Percentiles rank a stretch among this genome's conserved stretches.
phyloP scores from a whole-genome alignment of 2,329 filamentous ascomycete genomes.

The Pyrenochaeta sp. region DNA sequence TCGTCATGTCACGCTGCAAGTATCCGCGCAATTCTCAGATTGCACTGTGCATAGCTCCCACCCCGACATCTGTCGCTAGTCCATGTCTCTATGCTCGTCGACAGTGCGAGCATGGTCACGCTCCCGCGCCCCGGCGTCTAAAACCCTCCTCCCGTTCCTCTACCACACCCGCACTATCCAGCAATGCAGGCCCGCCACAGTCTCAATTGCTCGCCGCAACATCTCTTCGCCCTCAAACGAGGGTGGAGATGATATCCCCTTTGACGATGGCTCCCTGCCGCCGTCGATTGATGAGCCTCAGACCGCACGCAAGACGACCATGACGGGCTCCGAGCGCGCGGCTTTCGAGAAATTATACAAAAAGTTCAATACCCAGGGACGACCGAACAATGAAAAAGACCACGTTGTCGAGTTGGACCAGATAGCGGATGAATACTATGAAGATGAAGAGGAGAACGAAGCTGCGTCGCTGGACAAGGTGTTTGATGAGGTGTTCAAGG shows the following conservation, averaged over 20 bases:
- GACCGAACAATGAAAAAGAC: constrained; percentile 20
- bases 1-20: too few relatives aligned
- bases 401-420: constrained; percentile 31
- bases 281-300: constrained; percentile 22
- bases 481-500: constrained; percentile 39
- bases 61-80: too few relatives aligned
- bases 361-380: constrained; percentile 29
- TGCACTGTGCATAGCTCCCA: not conserved
- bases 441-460: constrained; percentile 36
- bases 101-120: constrained; percentile 42
- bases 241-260: constrained; percentile 22
- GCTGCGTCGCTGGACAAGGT: constrained; percentile 32
- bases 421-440: constrained; percentile 41
- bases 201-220: constrained; percentile 27
- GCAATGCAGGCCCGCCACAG: constrained; percentile 36
- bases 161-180: constrained; percentile 74
- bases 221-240: constrained; percentile 25
- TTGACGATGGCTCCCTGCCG: constrained; percentile 41
- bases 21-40: too few relatives aligned
- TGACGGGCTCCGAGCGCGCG: constrained; percentile 44
- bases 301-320: constrained; percentile 38
- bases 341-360: constrained; percentile 47
- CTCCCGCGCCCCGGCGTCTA: constrained; percentile 35
- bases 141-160: constrained; percentile 69
- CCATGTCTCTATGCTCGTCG: constrained; percentile 42